A percentile compares a stretch with the other conserved stretches of the same genome.
phyloP scores from a whole-genome alignment of 139 green algal species.

The Yamagishiella unicocca region DNA sequence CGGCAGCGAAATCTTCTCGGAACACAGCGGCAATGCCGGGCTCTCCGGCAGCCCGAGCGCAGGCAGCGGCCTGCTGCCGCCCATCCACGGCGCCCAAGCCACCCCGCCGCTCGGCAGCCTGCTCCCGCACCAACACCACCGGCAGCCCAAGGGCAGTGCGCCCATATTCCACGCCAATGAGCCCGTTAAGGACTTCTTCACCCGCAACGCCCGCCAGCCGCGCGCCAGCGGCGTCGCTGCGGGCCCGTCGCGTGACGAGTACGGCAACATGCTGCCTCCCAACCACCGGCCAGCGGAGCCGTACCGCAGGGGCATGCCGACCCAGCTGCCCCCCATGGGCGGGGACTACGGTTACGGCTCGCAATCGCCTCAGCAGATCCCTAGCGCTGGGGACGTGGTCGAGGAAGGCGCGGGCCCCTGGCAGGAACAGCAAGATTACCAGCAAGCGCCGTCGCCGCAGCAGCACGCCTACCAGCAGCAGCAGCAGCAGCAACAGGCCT shows the following conservation, averaged over 20 bases:
- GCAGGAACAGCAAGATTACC: slow-evolving; percentile 2
- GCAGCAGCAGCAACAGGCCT: background rate
- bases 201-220: slow-evolving; percentile 22
- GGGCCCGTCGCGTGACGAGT: background rate
- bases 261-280: background rate
- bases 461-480: background rate
- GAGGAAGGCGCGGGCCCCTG: too few relatives aligned
- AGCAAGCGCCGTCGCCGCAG: background rate
- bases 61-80: slow-evolving; percentile 2
- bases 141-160: slow-evolving; percentile 18
- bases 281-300: slow-evolving; percentile 36
- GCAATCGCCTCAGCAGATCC: background rate
- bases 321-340: slow-evolving; percentile 8
- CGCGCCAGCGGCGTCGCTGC: background rate
- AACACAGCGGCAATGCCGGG: background rate
- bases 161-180: slow-evolving; percentile 53
- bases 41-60: background rate
- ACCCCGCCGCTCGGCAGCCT: background rate
- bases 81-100: background rate
- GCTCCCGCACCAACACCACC: slow-evolving; percentile 16
- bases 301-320: background rate
- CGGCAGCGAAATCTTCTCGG: background rate
- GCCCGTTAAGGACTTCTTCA: slow-evolving; percentile 48
- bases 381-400: background rate
- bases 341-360: background rate